Conservation (phyloP, 1,139 yeast genomes). For the Hanseniaspora uvarum region DNA sequence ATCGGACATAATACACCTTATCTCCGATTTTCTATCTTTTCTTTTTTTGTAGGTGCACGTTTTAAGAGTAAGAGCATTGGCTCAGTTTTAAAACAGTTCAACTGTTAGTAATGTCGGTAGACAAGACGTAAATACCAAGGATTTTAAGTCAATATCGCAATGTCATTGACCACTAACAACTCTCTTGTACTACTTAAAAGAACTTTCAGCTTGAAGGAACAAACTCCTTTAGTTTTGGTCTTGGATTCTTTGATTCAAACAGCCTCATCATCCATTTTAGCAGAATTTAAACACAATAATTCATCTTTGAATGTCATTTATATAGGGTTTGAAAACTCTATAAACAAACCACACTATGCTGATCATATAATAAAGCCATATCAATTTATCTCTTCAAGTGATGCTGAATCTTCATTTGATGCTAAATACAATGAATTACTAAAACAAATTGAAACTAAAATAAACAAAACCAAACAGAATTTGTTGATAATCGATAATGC, state of each 20-base stretch:
- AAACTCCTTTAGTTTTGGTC: conserved; percentile 59
- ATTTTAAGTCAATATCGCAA: no score
- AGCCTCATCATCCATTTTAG: conserved; percentile 36
- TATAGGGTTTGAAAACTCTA: conserved; percentile 52
- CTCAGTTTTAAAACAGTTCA: no score
- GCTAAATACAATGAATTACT: conserved; percentile 19
- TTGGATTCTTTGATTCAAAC: conserved; percentile 66
- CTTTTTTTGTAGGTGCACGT: no score
- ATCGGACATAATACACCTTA: no score
- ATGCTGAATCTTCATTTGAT: background rate
- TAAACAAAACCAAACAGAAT: conserved; percentile 11
- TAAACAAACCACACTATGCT: conserved; percentile 42
- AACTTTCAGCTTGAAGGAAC: conserved; percentile 56
- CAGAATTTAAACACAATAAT: conserved; percentile 47
- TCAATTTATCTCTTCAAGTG: background rate
- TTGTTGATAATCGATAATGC: conserved; percentile 51
- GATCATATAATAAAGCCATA: conserved; percentile 42
- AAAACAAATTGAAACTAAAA: background rate
- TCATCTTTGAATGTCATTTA: conserved; percentile 35
- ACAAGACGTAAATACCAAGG: no score
- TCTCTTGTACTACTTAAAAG: conserved; percentile 52
- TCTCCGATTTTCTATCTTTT: no score
- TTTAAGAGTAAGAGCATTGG: no score
- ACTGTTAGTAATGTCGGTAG: no score
- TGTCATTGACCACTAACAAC: conserved; percentile 40